Evolutionary conservation across 495 filamentous ascomycete genomes (phyloP), one percentile per base, ranked within the genome.

Genomic region (Alectoria sarmentosa): DNA sequence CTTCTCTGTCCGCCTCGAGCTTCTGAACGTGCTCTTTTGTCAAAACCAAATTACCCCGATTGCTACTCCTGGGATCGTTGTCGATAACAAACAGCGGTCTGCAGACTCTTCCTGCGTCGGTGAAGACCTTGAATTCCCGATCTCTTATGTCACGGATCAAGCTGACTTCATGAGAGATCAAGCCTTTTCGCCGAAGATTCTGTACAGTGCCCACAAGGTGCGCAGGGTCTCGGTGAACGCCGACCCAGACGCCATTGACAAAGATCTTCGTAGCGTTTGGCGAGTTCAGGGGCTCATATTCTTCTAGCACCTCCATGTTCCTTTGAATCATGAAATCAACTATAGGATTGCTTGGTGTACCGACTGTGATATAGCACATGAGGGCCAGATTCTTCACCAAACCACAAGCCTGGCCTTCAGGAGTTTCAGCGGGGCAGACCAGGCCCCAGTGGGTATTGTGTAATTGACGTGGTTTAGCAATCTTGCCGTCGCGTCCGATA

Each of bases 391-490:
- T 99, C 80, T 99, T 99, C 75, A 99, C 95, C 64, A 99, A 76
- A 74, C 94, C 94, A 78, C 94, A 99, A 74, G 94, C 94, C 73
- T 99, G 95, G 66, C 94, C 94, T 84, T 99, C 94, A 11, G 94
- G 94, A 21, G 94, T 99, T 72, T 99, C 94, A 32, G 94, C 94
- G 30, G 94, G 94, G 74, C 94, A 99, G 9, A 99, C 93, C 66
- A 98, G 78, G 60, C 94, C 94, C 95, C 95, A 99, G 74, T 99
- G 94, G 0, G 94, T 97, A 75, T 98, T 98, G 79, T 99, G 94
- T 56, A 99, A 84, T 76, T 98, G 95, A 58, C 94, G 89, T 5
- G 94, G 94, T 75, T 98, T 98, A 48, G 95, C 95, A 67, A 99
- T 91, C 76, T 99, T 99, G 63, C 94, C 95, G 73, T 98, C 95